phyloP scores from a whole-genome alignment of 352 stramenopile genomes.

The Pythium dissimile region DNA sequence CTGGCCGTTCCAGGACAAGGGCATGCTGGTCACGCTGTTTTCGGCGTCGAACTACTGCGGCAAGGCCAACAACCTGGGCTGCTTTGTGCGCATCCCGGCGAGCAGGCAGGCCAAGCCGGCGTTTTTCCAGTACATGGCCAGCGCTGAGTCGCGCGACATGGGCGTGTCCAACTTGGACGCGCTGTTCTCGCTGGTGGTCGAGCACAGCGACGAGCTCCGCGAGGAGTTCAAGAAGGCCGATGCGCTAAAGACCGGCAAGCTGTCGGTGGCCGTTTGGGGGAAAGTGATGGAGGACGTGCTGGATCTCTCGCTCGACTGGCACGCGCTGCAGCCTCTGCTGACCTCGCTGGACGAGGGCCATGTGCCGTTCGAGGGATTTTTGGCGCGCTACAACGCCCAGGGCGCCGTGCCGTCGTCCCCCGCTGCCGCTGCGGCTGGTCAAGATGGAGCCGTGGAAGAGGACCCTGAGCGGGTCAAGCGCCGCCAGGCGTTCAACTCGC shows the following conservation, averaged over 20 bases:
- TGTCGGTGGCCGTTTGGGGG: constrained; percentile 53
- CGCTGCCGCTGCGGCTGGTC: background rate
- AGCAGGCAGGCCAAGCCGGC: constrained; percentile 64
- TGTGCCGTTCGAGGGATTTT: constrained; percentile 72
- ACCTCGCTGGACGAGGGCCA: constrained; percentile 66
- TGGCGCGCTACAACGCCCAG: constrained; percentile 72
- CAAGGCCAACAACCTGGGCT: constrained; percentile 82
- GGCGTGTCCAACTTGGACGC: constrained; percentile 77
- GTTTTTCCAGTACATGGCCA: constrained; percentile 89
- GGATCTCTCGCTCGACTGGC: constrained; percentile 78
- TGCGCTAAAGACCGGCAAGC: constrained; percentile 29
- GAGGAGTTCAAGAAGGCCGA: constrained; percentile 64
- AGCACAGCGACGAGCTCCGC: constrained; percentile 61
- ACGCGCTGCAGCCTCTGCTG: constrained; percentile 67
- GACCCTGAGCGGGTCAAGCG: constrained; percentile 52
- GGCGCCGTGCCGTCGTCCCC: constrained; percentile 23
- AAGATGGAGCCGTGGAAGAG: background rate
- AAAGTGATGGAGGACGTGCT: constrained; percentile 76
- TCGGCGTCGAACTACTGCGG: constrained; percentile 86
- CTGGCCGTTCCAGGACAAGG: constrained; percentile 76
- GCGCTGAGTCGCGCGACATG: constrained; percentile 74
- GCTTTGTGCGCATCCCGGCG: constrained; percentile 79
- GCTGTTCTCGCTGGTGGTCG: constrained; percentile 83
- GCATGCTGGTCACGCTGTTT: constrained; percentile 86
- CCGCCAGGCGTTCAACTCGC: constrained; percentile 70